Evolutionary conservation across 2,329 filamentous ascomycete genomes (phyloP).

Genomic region (Colletotrichum salicis): DNA sequence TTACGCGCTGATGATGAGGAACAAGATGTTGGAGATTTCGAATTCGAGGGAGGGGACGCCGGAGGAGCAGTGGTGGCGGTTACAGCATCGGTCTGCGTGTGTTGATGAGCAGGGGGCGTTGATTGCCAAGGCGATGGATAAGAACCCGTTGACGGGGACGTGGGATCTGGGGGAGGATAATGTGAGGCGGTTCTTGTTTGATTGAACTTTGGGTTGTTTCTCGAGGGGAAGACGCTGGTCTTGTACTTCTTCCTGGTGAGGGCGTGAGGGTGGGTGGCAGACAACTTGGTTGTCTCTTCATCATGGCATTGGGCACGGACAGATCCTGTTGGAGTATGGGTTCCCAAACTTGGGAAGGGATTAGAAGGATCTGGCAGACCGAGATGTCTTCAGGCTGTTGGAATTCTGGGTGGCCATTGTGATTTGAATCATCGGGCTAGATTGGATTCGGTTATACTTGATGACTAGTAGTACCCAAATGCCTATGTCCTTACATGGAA

Average conservation of each 20-base stretch:
- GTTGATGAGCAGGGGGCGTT: conserved; percentile 27
- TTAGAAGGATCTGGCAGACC: too few species aligned
- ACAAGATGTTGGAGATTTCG: conserved; percentile 36
- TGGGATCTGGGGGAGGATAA: conserved; percentile 26
- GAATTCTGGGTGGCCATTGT: too few species aligned
- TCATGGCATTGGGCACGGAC: background rate
- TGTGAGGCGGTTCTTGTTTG: conserved; percentile 5
- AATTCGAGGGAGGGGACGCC: conserved; percentile 37
- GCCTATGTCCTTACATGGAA: too few species aligned
- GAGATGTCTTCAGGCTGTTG: too few species aligned
- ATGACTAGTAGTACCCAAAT: too few species aligned
- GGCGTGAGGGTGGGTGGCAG: background rate
- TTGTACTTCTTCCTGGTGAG: too few species aligned
- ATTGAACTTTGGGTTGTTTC: background rate
- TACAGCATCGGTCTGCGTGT: conserved; percentile 30
- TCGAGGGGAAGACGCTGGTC: too few species aligned
- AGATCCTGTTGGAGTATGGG: too few species aligned
- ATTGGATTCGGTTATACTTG: too few species aligned
- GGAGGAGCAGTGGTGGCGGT: conserved; percentile 37
- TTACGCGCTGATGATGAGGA: conserved; percentile 34
- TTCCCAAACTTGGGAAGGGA: too few species aligned
- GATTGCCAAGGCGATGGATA: conserved; percentile 21
- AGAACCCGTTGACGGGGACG: conserved; percentile 15
- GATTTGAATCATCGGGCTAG: too few species aligned
- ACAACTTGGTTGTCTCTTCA: background rate